A percentile compares a stretch with the other conserved stretches of the same genome.
phyloP scores from a whole-genome alignment of 2,329 filamentous ascomycete genomes.

The Geoglossum cookeanum region DNA sequence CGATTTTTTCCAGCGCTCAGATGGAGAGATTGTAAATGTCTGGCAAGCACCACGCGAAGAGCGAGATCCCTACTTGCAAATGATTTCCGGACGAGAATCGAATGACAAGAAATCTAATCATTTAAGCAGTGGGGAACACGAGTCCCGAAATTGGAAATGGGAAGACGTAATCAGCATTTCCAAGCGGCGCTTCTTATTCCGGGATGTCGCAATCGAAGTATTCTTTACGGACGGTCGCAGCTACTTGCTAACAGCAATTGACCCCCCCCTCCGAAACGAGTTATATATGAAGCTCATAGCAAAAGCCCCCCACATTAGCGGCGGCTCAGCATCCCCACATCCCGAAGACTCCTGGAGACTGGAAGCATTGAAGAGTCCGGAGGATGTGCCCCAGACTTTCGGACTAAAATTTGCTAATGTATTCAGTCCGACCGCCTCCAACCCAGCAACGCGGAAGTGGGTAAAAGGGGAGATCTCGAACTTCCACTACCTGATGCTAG shows the following conservation, averaged over 20 bases:
- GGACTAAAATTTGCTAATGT: conserved; percentile 83
- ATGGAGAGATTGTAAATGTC: conserved; percentile 92
- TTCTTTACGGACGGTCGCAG: conserved; percentile 96
- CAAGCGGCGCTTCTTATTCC: conserved; percentile 84
- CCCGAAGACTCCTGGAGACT: conserved; percentile 84
- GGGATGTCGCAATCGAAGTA: conserved; percentile 88
- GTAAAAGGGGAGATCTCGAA: conserved; percentile 90
- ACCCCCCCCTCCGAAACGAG: conserved; percentile 54
- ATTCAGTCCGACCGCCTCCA: conserved; percentile 66
- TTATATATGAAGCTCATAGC: conserved; percentile 55
- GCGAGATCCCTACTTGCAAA: conserved; percentile 83
- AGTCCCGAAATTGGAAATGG: conserved; percentile 85
- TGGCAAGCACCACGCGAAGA: conserved; percentile 86
- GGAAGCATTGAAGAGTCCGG: conserved; percentile 56
- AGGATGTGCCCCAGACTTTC: conserved; percentile 45
- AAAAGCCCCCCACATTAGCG: conserved; percentile 64
- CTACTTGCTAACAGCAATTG: conserved; percentile 76
- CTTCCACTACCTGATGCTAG: conserved; percentile 95
- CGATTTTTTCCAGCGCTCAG: conserved; percentile 84
- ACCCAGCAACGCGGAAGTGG: conserved; percentile 78
- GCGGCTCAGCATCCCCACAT: conserved; percentile 47
- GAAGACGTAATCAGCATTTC: conserved; percentile 86
- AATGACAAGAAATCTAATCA: conserved; percentile 30
- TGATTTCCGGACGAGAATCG: conserved; percentile 65
- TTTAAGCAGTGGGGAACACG: conserved; percentile 41